phyloP scores from a whole-genome alignment of 225 moss, liverwort and hornwort genomes.

The Physcomitrium patens region DNA sequence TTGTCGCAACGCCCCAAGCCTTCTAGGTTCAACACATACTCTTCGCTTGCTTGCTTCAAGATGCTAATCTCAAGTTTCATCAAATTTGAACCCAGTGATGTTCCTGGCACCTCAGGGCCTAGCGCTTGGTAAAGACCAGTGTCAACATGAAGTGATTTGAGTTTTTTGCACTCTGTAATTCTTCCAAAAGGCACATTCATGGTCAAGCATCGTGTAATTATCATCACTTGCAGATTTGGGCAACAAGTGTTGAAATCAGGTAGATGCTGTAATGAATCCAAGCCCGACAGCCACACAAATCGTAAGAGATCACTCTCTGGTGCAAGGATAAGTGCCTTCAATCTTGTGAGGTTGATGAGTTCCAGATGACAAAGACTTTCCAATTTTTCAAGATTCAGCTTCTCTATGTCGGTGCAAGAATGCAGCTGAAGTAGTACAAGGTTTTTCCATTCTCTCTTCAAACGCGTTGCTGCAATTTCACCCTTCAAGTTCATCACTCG shows the following conservation, averaged over 20 bases:
- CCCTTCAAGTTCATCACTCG: constrained; percentile 13
- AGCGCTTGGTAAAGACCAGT: background rate
- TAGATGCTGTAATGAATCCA: constrained; percentile 11
- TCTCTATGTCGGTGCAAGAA: background rate
- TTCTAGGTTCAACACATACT: too few species aligned
- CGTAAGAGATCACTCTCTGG: constrained; percentile 11
- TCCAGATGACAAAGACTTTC: constrained; percentile 24
- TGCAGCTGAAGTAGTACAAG: constrained; percentile 14
- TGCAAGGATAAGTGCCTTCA: background rate
- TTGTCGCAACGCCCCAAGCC: too few species aligned
- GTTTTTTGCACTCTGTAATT: background rate
- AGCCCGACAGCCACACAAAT: constrained; percentile 10
- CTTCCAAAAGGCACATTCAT: background rate
- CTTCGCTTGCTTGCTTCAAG: too few species aligned
- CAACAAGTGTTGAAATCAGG: constrained; percentile 7
- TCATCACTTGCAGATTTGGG: background rate
- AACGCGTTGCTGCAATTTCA: background rate
- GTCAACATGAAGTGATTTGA: background rate
- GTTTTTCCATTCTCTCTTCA: constrained; percentile 19
- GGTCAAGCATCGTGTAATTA: constrained; percentile 3
- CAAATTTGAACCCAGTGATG: too few species aligned
- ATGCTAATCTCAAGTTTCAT: too few species aligned
- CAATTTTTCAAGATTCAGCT: constrained; percentile 8
- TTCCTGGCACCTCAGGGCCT: too few species aligned
- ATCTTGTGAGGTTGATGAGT: background rate